Evolutionary conservation across 1,139 yeast species (phyloP).

Genomic region (Hansenula lynferdii): DNA sequence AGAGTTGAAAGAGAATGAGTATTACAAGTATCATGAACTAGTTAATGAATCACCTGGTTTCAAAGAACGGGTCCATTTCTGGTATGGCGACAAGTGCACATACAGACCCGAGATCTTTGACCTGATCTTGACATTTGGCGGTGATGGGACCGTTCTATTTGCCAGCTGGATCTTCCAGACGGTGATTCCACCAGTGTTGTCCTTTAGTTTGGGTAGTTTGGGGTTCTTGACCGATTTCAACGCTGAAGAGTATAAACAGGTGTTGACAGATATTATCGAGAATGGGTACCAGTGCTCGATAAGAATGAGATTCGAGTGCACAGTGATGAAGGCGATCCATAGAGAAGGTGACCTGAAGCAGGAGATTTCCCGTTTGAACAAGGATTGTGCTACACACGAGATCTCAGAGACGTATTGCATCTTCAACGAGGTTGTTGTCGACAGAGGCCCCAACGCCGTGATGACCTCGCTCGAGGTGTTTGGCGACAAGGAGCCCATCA

Average conservation of each 20-base stretch:
- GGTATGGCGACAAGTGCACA: conserved; percentile 51
- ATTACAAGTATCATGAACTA: conserved; percentile 40
- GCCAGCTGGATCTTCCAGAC: conserved; percentile 57
- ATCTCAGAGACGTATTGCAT: conserved; percentile 46
- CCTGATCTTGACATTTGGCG: conserved; percentile 66
- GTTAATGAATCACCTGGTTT: conserved; percentile 31
- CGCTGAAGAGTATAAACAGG: conserved; percentile 46
- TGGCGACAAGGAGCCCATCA: conserved; percentile 69
- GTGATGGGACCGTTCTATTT: conserved; percentile 85
- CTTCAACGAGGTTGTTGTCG: conserved; percentile 80
- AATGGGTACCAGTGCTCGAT: conserved; percentile 65
- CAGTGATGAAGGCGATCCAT: conserved; percentile 41
- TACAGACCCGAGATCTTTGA: conserved; percentile 48
- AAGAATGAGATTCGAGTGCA: conserved; percentile 76
- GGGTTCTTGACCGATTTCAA: conserved; percentile 83
- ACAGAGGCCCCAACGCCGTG: conserved; percentile 80
- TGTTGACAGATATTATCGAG: conserved; percentile 50
- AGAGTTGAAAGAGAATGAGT: conserved; percentile 37
- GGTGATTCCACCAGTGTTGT: conserved; percentile 76
- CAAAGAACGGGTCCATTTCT: conserved; percentile 40
- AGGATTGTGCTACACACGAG: conserved; percentile 25
- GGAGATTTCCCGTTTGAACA: conserved; percentile 10
- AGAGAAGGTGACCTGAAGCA: conserved; percentile 11
- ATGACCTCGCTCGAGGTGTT: conserved; percentile 73
- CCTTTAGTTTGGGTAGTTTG: conserved; percentile 77